phyloP scores from a whole-genome alignment of 495 filamentous ascomycete genomes.

The Aspergillus coremiiformis region DNA sequence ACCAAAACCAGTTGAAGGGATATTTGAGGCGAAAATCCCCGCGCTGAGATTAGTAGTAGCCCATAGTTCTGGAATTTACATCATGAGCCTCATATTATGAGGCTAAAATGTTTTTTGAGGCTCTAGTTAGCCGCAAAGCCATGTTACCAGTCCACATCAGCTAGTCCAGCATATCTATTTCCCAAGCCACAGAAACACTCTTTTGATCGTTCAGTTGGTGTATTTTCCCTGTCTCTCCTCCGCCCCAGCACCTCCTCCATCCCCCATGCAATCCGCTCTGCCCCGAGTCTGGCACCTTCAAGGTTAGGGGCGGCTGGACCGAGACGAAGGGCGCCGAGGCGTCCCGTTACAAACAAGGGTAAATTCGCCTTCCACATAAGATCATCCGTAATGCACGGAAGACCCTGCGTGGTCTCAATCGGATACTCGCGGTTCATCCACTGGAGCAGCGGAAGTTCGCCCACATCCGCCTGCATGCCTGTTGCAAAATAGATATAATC shows the following conservation, averaged over 20 bases:
- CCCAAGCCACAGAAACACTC: constrained; percentile 27
- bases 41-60: too few species aligned
- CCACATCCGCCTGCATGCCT: constrained; percentile 45
- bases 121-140: background rate
- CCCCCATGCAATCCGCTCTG: constrained; percentile 55
- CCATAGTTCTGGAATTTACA: too few species aligned
- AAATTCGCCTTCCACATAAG: constrained; percentile 54
- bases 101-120: background rate
- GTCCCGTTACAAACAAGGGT: constrained; percentile 54
- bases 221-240: constrained; percentile 4
- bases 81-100: background rate
- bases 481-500: constrained; percentile 63
- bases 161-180: constrained; percentile 20
- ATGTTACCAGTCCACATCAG: constrained; percentile 5
- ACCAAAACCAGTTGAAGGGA: too few species aligned
- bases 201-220: constrained; percentile 3
- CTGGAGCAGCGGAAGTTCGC: constrained; percentile 42
- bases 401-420: constrained; percentile 43
- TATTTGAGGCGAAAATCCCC: too few species aligned
- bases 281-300: constrained; percentile 55
- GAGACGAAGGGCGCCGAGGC: constrained; percentile 49
- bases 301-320: constrained; percentile 57
- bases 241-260: constrained; percentile 44
- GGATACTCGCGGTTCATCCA: constrained; percentile 46
- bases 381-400: constrained; percentile 58